phyloP scores from a whole-genome alignment of 2,329 filamentous ascomycete species.

The Tolypocladium nubicola region DNA sequence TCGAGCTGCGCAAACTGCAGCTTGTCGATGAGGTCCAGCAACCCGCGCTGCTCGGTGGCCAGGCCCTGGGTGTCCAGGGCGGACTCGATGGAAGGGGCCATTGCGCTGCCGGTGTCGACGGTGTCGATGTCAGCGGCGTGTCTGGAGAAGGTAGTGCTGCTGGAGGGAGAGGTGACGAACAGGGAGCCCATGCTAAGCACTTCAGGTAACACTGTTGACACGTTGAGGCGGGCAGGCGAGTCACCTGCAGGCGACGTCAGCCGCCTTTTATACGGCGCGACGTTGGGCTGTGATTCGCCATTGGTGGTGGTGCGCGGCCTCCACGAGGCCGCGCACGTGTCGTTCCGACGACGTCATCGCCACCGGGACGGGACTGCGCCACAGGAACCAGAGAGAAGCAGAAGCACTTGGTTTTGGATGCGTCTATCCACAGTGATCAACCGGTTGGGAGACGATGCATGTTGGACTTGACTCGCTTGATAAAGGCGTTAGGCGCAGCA shows the following conservation, averaged over 20 bases:
- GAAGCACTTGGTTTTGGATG: neutral
- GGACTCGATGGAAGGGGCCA: constrained; percentile 33
- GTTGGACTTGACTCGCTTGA: too few relatives aligned
- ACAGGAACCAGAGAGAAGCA: neutral
- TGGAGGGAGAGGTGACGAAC: neutral
- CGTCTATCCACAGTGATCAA: neutral
- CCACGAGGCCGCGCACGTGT: neutral
- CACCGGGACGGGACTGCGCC: neutral
- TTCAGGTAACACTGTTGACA: neutral
- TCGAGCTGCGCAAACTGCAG: constrained; percentile 42
- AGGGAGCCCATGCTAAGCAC: constrained; percentile 7
- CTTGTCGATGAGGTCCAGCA: constrained; percentile 47
- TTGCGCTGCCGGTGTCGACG: constrained; percentile 14
- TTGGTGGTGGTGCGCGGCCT: neutral
- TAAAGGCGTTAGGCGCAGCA: too few relatives aligned
- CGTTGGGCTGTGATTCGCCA: neutral
- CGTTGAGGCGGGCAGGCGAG: neutral
- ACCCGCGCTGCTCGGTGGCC: constrained; percentile 41
- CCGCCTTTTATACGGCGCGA: neutral
- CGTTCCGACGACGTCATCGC: neutral
- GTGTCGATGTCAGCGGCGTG: constrained; percentile 3
- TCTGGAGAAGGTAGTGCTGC: constrained; percentile 2
- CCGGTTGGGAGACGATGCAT: too few relatives aligned
- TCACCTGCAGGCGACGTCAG: neutral
- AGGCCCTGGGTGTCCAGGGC: constrained; percentile 38